Percentiles rank a stretch among this genome's conserved stretches.
phyloP scores from a whole-genome alignment of 106 monocot species.

The Phalaenopsis aphrodite region DNA sequence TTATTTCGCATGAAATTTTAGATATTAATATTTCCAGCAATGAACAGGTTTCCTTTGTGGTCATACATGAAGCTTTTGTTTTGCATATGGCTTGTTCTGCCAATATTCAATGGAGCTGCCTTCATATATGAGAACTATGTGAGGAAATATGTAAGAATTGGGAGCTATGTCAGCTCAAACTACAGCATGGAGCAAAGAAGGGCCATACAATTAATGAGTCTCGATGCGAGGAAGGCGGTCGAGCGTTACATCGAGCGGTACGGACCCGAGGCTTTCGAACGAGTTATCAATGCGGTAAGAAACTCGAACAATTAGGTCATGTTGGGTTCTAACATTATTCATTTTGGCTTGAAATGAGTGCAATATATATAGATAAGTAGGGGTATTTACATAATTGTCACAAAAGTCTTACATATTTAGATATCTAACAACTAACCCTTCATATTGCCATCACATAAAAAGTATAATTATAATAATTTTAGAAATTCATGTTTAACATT shows the following conservation, averaged over 20 bases:
- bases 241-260: slow-evolving; percentile 64
- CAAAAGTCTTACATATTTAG: too few relatives aligned
- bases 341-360: not conserved
- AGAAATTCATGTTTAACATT: too few relatives aligned
- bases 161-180: slow-evolving; percentile 31
- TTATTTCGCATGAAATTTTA: too few relatives aligned
- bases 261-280: slow-evolving; percentile 67
- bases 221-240: slow-evolving; percentile 80
- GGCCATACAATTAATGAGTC: slow-evolving; percentile 78
- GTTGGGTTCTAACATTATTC: not conserved
- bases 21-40: not conserved
- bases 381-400: too few relatives aligned
- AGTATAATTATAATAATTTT: too few relatives aligned
- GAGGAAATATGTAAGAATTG: slow-evolving; percentile 65
- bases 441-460: too few relatives aligned
- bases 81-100: slow-evolving; percentile 88
- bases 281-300: slow-evolving; percentile 65
- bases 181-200: slow-evolving; percentile 59
- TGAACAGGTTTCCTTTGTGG: slow-evolving; percentile 84
- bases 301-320: not conserved
- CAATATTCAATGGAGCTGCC: slow-evolving; percentile 85
- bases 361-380: not conserved
- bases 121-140: slow-evolving; percentile 87
- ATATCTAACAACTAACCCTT: too few relatives aligned
- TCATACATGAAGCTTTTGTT: slow-evolving; percentile 80